Evolutionary conservation across 2,329 filamentous ascomycete genomes (phyloP).

Genomic region (Clarireedia sp.): DNA sequence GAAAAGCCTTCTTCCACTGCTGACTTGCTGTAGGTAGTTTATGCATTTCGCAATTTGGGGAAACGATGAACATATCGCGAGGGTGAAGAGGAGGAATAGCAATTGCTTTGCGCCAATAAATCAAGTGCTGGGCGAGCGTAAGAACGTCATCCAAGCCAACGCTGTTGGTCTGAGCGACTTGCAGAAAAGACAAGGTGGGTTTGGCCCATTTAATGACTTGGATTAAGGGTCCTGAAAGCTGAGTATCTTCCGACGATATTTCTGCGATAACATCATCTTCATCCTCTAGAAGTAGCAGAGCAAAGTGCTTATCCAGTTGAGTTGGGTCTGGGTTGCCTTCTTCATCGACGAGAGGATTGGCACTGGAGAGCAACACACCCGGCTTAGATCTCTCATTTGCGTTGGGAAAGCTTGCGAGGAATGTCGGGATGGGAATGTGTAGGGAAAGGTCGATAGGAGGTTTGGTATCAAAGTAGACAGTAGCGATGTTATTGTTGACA

Average conservation of each 20-base stretch:
- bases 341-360: conserved; percentile 64
- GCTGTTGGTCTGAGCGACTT: conserved; percentile 61
- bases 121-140: conserved; percentile 82
- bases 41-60: conserved; percentile 75
- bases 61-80: conserved; percentile 84
- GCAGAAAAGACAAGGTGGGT: conserved; percentile 59
- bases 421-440: conserved; percentile 58
- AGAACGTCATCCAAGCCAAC: conserved; percentile 76
- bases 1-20: conserved; percentile 71
- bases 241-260: conserved; percentile 69
- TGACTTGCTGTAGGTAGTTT: conserved; percentile 61
- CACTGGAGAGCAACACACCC: conserved; percentile 80
- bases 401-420: conserved; percentile 61
- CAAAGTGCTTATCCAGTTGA: conserved; percentile 78
- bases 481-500: conserved; percentile 77
- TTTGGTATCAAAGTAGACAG: conserved; percentile 60
- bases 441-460: conserved; percentile 54
- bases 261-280: conserved; percentile 66
- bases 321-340: conserved; percentile 59
- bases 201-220: conserved; percentile 73
- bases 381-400: conserved; percentile 61
- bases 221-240: conserved; percentile 67
- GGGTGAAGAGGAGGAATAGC: conserved; percentile 86
- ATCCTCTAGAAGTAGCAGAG: conserved; percentile 75
- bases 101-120: conserved; percentile 91